phyloP scores from a whole-genome alignment of 352 stramenopile genomes.

The Globisporangium camurandrum region DNA sequence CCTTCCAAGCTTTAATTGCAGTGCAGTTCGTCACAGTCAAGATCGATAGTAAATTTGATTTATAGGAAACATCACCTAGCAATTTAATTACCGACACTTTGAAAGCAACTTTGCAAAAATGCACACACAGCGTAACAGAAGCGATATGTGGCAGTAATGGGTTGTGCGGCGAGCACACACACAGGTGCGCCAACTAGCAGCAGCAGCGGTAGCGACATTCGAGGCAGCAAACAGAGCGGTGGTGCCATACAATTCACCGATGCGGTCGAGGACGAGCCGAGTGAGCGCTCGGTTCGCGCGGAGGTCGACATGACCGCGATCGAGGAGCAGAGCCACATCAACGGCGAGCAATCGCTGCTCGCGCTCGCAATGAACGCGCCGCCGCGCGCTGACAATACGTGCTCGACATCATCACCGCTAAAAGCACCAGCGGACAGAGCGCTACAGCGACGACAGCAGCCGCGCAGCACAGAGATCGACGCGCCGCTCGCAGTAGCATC shows the following conservation, averaged over 20 bases:
- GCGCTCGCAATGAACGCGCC: slow-evolving; percentile 7
- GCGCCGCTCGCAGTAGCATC: background rate
- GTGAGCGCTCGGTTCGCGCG: background rate
- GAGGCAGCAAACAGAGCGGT: background rate
- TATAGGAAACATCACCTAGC: too few species aligned
- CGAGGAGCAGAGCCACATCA: slow-evolving; percentile 8
- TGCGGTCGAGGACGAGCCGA: background rate
- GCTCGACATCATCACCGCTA: too few species aligned
- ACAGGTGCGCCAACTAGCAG: too few species aligned
- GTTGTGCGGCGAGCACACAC: slow-evolving; percentile 8
- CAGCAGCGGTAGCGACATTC: background rate
- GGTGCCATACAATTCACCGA: background rate
- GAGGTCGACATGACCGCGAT: slow-evolving; percentile 6
- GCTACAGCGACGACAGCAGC: background rate
- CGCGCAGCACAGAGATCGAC: background rate
- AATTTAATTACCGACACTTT: too few species aligned
- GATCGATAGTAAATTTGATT: too few species aligned
- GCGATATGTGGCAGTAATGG: slow-evolving; percentile 9
- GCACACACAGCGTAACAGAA: too few species aligned
- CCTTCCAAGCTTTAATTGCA: too few species aligned
- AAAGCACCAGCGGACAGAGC: too few species aligned
- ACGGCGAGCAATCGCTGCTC: slow-evolving; percentile 12
- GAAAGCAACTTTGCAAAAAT: too few species aligned
- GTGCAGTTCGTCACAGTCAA: too few species aligned
- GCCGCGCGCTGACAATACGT: background rate